Evolutionary conservation across 2,329 filamentous ascomycete genomes (phyloP), one percentile per base, ranked within the genome.

Genomic region (Alternaria sp.): DNA sequence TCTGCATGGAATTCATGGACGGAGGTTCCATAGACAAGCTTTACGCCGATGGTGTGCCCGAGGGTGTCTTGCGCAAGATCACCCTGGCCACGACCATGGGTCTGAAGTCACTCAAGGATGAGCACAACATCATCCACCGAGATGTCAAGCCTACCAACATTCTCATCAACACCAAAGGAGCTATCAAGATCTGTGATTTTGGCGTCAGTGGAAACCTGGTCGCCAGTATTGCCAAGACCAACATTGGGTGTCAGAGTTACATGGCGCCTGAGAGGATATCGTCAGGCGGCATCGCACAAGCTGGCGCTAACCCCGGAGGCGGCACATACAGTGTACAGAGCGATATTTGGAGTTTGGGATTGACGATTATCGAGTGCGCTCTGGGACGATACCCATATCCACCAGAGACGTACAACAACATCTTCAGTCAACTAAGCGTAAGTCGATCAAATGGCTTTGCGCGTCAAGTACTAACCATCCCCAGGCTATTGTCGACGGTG

Each of bases 131-230:
- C 78, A 99, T 99, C 66, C 95, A 99, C 76, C 90, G 95, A 65
- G 95, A 99, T 74, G 95, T 99, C 65, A 99, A 99, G 78, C 95
- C 95, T 2, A 99, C 95, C n/a, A 99, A 99, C 72, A 97, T 99
- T 59, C 84, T 99, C 1, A 88, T 92, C 77, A 99, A 98, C 78
- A 91, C 89, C 2, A 85, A 85, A 40, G 95, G 95, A 1, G 93
- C 97, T 73, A 85, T 98, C 82, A 99, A 99, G 80, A 97, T 99
- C 57, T 99, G 95, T 79, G 95, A 99, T 78, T 99, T 99, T 77
- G 95, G 95, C 56, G 95, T 99, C 54, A 96, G 91, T 67, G 95
- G 95, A 52, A 99, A 99, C 71, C 81, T 99, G 24, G 95, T 99
- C 23, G 94, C 95, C 24, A 97, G 93, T 80, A 98, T 98, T 71